phyloP scores from a whole-genome alignment of 768 basidiomycete genomes.

The Suillus lakei region DNA sequence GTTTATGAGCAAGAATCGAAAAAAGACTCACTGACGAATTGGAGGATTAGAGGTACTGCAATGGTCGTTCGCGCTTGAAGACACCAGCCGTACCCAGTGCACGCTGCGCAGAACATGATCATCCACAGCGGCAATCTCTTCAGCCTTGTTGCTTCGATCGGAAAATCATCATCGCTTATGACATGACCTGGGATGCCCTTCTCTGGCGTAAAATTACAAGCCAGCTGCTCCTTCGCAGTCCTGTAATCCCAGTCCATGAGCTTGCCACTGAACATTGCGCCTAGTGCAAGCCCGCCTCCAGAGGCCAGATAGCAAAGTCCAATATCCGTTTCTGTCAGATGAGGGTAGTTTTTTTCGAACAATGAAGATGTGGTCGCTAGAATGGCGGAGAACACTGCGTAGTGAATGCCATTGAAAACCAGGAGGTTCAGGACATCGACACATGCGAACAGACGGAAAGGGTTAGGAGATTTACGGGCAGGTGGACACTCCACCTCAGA shows the following conservation, averaged over 20 bases:
- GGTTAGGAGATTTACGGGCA: constrained; percentile 36
- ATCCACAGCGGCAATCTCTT: constrained; percentile 48
- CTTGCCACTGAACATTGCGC: constrained; percentile 57
- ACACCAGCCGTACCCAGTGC: constrained; percentile 61
- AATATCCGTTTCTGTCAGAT: constrained; percentile 47
- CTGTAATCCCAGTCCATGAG: constrained; percentile 67
- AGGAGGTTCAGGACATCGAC: constrained; percentile 41
- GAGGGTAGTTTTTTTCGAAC: constrained; percentile 50
- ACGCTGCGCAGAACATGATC: constrained; percentile 39
- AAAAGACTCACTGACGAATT: constrained; percentile 37
- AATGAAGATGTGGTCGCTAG: constrained; percentile 50
- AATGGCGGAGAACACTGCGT: constrained; percentile 51
- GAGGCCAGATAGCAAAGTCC: constrained; percentile 78
- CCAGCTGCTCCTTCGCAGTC: constrained; percentile 26
- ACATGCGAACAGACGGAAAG: constrained; percentile 35
- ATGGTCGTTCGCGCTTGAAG: constrained; percentile 48
- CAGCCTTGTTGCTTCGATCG: constrained; percentile 60
- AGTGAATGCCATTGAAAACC: constrained; percentile 56
- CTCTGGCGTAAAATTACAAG: constrained; percentile 18
- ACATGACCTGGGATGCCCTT: constrained; percentile 23
- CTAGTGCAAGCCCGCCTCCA: constrained; percentile 69
- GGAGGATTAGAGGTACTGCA: constrained; percentile 55
- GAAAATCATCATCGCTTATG: constrained; percentile 44
- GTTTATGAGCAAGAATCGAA: background rate
- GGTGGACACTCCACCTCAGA: background rate